Evolutionary conservation across 768 basidiomycete genomes (phyloP).

Genomic region (Lentinus brumalis): DNA sequence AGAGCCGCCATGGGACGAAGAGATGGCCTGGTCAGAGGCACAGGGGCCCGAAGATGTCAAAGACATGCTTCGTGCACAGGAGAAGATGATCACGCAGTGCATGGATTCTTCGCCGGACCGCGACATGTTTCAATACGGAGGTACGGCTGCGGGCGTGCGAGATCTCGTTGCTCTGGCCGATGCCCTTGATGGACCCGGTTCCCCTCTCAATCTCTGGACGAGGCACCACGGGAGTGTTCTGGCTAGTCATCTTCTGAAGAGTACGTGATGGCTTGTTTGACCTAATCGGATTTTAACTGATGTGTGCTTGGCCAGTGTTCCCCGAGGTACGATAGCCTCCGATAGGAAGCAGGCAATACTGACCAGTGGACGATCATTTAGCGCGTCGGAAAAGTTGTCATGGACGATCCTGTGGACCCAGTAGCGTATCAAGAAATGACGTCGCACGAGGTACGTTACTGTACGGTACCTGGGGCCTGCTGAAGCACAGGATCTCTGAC

Average conservation of each 20-base stretch:
- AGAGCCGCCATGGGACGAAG: too few species aligned
- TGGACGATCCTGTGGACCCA: background rate
- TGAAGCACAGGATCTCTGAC: too few species aligned
- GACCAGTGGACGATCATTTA: background rate
- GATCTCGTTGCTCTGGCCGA: constrained; percentile 2
- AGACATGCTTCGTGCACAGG: background rate
- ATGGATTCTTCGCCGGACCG: background rate
- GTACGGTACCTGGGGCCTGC: background rate
- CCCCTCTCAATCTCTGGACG: background rate
- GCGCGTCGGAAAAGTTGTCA: background rate
- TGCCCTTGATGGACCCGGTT: constrained; percentile 8
- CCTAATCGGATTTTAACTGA: background rate
- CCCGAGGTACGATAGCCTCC: background rate
- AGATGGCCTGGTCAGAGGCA: too few species aligned
- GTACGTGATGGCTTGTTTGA: background rate
- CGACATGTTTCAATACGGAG: background rate
- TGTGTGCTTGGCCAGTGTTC: background rate
- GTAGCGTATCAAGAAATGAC: background rate
- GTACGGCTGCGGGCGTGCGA: constrained; percentile 1
- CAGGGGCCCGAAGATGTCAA: too few species aligned
- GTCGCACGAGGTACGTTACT: background rate
- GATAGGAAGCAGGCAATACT: background rate
- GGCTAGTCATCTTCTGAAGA: background rate
- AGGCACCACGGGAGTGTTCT: background rate
- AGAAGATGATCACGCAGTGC: background rate